A percentile compares a stretch with the other conserved stretches of the same genome.
Conservation (phyloP, 2,329 filamentous ascomycete species). For the Beauveria brongniartii region DNA sequence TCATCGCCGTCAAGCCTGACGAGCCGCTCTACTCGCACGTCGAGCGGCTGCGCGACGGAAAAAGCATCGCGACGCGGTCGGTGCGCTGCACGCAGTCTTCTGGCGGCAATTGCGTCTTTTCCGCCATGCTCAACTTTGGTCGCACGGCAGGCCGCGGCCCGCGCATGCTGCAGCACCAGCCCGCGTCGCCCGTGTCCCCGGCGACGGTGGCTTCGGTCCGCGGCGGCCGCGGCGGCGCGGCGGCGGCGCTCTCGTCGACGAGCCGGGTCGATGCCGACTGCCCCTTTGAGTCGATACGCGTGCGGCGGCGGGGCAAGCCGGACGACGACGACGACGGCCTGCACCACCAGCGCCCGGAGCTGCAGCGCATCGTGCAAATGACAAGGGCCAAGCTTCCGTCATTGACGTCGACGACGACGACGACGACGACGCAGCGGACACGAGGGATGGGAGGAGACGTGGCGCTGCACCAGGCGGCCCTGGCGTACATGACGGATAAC, state of each 20-base stretch:
- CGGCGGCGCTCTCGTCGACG: background rate
- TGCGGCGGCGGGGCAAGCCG: background rate
- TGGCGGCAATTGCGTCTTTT: background rate
- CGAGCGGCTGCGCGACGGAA: conserved; percentile 6
- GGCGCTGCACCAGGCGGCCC: conserved; percentile 1
- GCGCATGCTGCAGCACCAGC: conserved; percentile 7
- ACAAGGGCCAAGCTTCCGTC: background rate
- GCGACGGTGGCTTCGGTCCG: background rate
- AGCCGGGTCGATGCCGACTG: conserved; percentile 6
- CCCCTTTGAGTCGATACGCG: conserved; percentile 4
- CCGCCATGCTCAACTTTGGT: conserved; percentile 7
- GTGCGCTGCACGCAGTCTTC: background rate
- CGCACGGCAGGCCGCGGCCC: background rate
- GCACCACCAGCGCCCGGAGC: background rate
- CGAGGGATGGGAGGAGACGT: background rate
- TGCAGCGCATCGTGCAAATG: conserved; percentile 6
- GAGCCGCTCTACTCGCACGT: conserved; percentile 1
- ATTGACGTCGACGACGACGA: background rate
- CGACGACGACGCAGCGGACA: too few relatives aligned
- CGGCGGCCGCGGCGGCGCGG: background rate
- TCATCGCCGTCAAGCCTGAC: conserved; percentile 2
- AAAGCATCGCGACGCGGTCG: conserved; percentile 4
- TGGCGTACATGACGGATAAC: conserved; percentile 11
- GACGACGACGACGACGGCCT: background rate
- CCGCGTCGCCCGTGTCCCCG: background rate